Evolutionary conservation across 2,329 filamentous ascomycete genomes (phyloP), one percentile per base, ranked within the genome.

Genomic region (Botryotinia calthae): DNA sequence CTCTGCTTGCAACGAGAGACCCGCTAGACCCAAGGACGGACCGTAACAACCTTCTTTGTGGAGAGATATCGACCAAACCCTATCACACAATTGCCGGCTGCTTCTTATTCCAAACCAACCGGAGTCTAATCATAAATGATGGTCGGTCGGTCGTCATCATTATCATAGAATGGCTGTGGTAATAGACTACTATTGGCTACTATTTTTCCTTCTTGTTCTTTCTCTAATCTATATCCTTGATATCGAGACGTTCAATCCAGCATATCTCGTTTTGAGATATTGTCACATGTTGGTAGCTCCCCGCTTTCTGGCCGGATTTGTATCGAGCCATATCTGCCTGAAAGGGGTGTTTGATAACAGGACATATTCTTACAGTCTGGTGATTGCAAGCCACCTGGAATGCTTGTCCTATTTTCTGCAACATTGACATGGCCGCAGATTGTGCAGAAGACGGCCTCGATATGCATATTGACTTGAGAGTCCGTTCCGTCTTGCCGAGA

Each of bases 371-470:
- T 42, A 34, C 72, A 77, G 78, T 79, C 79, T 76, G 76, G 69
- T 78, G 78, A 80, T 76, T 75, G 74, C 59, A 70, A 72, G 72
- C 66, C 72, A 75, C 75, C 69, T 76, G 74, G 76, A 75, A 74
- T 72, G 73, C 74, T 76, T 54, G 77, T 76, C 76, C 73, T 70
- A 61, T 73, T 54, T 72, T 65, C 74, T 77, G 74, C 77, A 76
- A 67, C 62, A 44, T 73, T 71, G 46, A 28, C 66, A 72, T 34
- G 70, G 70, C 63, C 70, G 70, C 70, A 72, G 48, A 72, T 61
- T 67, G 70, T 72, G 62, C 68, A 42, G 44, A 70, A 63, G 58
- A 51, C 44, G 68, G 68, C 68, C 63, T 70, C 71, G 34, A 63
- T 59, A 31, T 72, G 71, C 71, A 72, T 72, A 72, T 31, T 66